A percentile compares a stretch with the other conserved stretches of the same genome.
Conservation (phyloP, 805 yeast species). For the Ogataea trehaloabstinens region DNA sequence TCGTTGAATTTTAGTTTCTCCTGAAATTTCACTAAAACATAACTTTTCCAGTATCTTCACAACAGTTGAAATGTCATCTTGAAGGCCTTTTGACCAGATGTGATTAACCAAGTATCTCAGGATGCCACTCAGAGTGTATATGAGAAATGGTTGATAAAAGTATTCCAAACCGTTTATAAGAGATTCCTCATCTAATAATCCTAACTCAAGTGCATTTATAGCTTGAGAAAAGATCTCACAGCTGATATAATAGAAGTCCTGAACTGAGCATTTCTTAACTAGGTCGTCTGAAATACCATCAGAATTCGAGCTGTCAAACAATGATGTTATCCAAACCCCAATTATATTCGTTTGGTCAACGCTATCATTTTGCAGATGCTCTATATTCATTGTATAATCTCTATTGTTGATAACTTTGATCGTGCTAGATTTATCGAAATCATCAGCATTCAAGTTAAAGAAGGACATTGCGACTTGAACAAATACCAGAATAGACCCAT, state of each 20-base stretch:
- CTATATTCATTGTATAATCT: conserved; percentile 13
- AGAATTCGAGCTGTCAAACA: conserved; percentile 56
- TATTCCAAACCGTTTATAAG: conserved; percentile 82
- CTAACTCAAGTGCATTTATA: conserved; percentile 54
- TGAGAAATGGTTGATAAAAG: conserved; percentile 75
- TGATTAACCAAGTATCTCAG: conserved; percentile 18
- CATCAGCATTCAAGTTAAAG: conserved; percentile 13
- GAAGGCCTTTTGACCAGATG: conserved; percentile 16
- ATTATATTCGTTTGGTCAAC: conserved; percentile 32
- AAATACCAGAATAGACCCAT: conserved; percentile 58
- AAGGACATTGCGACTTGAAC: conserved; percentile 25
- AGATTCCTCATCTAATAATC: conserved; percentile 55
- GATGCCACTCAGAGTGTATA: conserved; percentile 54
- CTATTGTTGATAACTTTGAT: conserved; percentile 12
- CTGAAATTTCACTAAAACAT: conserved; percentile 17
- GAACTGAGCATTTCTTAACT: conserved; percentile 61
- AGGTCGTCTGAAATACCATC: conserved; percentile 85
- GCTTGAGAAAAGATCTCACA: conserved; percentile 77
- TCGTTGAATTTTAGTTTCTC: conserved; percentile 20
- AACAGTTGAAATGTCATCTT: conserved; percentile 9
- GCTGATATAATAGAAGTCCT: conserved; percentile 65
- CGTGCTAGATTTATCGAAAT: conserved; percentile 4
- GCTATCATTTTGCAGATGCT: conserved; percentile 20
- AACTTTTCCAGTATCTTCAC: conserved; percentile 20
- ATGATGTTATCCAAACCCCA: conserved; percentile 74